Evolutionary conservation across 148 eudicot species (phyloP).

Genomic region (Rhododendron williamsianum): DNA sequence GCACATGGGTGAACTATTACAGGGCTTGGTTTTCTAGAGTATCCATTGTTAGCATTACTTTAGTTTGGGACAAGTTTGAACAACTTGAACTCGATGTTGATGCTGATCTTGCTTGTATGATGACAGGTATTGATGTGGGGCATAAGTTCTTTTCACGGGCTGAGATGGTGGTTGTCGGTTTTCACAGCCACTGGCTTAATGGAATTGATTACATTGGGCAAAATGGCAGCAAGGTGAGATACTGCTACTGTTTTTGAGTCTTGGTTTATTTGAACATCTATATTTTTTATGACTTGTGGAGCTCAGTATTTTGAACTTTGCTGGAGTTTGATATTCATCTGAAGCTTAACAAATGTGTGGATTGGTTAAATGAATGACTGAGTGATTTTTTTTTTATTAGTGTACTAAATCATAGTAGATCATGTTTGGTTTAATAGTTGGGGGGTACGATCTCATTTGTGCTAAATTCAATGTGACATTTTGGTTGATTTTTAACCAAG

Average conservation of each 20-base stretch:
- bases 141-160: conserved; percentile 86
- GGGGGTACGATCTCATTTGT: background rate
- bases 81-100: background rate
- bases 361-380: background rate
- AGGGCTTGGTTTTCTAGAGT: background rate
- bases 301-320: background rate
- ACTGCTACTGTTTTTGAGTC: background rate
- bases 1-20: background rate
- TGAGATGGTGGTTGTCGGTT: conserved; percentile 88
- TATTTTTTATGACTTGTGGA: background rate
- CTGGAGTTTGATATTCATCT: conserved; percentile 5
- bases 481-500: background rate
- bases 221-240: conserved; percentile 26
- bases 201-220: conserved; percentile 80
- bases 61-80: background rate
- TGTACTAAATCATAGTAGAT: background rate
- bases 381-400: background rate
- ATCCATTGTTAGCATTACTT: background rate
- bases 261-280: background rate
- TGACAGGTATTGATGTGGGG: conserved; percentile 86
- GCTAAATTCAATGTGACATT: background rate
- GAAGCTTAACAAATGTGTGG: background rate
- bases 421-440: conserved; percentile 6
- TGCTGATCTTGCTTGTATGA: conserved; percentile 9
- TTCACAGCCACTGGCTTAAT: conserved; percentile 83